Evolutionary conservation across 108 stramenopile species (phyloP).

Genomic region (Cyclostephanos tholiformis): DNA sequence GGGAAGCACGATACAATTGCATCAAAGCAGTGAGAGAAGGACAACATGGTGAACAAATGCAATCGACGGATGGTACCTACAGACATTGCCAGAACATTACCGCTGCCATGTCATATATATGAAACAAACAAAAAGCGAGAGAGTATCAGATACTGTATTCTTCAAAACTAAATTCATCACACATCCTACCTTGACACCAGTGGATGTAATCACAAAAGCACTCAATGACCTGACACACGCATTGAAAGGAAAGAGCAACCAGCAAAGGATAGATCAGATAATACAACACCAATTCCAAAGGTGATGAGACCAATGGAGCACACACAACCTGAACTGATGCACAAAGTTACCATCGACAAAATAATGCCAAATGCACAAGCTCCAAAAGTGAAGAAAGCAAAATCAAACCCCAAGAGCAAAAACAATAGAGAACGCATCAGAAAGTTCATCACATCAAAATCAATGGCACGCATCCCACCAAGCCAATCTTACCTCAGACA

Average conservation of each 20-base stretch:
- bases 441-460: too few relatives aligned
- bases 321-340: too few relatives aligned
- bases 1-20: slow-evolving; percentile 1
- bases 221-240: neutral
- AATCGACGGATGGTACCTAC: neutral
- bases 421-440: too few relatives aligned
- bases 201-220: slow-evolving; percentile 23
- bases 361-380: too few relatives aligned
- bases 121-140: neutral
- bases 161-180: slow-evolving; percentile 29
- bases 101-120: slow-evolving; percentile 19
- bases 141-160: slow-evolving; percentile 29
- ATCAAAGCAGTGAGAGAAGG: neutral
- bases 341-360: too few relatives aligned
- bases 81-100: slow-evolving; percentile 21
- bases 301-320: too few relatives aligned
- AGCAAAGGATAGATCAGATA: neutral
- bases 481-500: too few relatives aligned
- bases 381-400: too few relatives aligned
- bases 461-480: too few relatives aligned
- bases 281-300: too few relatives aligned
- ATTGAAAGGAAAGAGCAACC: neutral
- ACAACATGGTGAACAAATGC: neutral
- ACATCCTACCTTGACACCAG: slow-evolving; percentile 20
- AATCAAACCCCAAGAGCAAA: too few relatives aligned